Conservation (phyloP, 179 eudicot species). For the Drosera spatulata region DNA sequence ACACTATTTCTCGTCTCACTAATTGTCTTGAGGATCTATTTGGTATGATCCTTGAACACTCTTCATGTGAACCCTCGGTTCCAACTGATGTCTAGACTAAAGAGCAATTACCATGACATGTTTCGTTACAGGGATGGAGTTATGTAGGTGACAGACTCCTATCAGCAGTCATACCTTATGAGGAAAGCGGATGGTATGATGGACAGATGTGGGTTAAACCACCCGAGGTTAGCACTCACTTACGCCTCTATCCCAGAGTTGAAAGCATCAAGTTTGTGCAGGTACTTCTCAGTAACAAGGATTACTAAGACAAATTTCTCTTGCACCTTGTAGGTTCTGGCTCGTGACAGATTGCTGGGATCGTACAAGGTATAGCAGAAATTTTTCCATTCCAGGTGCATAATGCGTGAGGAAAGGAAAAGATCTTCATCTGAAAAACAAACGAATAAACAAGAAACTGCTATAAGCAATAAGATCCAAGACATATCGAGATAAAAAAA, state of each 20-base stretch:
- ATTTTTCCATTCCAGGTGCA: neutral
- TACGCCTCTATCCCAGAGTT: neutral
- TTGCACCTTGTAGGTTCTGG: slow-evolving; percentile 54
- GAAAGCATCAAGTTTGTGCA: neutral
- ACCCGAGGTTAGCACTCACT: slow-evolving; percentile 62
- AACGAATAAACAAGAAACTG: neutral
- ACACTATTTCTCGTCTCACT: slow-evolving; percentile 76
- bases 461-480: neutral
- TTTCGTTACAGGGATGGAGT: slow-evolving; percentile 72
- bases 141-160: slow-evolving; percentile 89
- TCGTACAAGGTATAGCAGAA: slow-evolving; percentile 65
- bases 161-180: slow-evolving; percentile 94
- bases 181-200: slow-evolving; percentile 97
- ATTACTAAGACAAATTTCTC: neutral
- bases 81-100: no score
- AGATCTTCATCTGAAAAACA: neutral
- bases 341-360: slow-evolving; percentile 90
- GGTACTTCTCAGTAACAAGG: neutral
- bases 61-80: no score
- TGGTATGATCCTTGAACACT: slow-evolving; percentile 30
- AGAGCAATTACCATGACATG: no score
- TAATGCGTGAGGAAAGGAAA: neutral
- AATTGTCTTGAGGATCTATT: slow-evolving; percentile 79
- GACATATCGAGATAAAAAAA: neutral
- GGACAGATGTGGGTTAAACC: slow-evolving; percentile 99